phyloP scores from a whole-genome alignment of 352 stramenopile species.

The Labyrinthula sp. region DNA sequence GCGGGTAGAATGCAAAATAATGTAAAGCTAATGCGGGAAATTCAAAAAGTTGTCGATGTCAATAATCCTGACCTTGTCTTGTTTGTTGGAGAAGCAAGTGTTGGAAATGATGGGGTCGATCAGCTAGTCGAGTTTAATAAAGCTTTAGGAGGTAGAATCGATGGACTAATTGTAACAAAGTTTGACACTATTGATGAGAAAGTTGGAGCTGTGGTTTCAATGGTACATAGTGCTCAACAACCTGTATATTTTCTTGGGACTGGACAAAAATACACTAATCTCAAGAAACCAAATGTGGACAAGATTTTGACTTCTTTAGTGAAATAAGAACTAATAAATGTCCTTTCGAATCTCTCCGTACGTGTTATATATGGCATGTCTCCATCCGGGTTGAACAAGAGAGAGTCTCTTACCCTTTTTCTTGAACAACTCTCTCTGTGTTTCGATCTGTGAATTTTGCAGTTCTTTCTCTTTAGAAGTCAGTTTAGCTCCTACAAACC shows the following conservation, averaged over 20 bases:
- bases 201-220: slow-evolving; percentile 91
- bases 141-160: slow-evolving; percentile 51
- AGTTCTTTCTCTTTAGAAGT: too few species aligned
- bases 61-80: slow-evolving; percentile 89
- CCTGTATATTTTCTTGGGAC: slow-evolving; percentile 96
- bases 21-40: slow-evolving; percentile 85
- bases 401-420: too few species aligned
- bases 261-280: slow-evolving; percentile 96
- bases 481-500: too few species aligned
- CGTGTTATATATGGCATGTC: too few species aligned
- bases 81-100: slow-evolving; percentile 94
- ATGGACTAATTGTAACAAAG: slow-evolving; percentile 97
- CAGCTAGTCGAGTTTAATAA: slow-evolving; percentile 83
- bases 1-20: slow-evolving; percentile 98
- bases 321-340: slow-evolving; percentile 39
- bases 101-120: slow-evolving; percentile 94
- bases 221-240: slow-evolving; percentile 94
- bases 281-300: slow-evolving; percentile 86
- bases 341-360: too few species aligned
- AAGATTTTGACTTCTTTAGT: slow-evolving; percentile 83
- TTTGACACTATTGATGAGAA: slow-evolving; percentile 99
- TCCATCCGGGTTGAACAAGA: too few species aligned
- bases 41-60: slow-evolving; percentile 83
- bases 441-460: too few species aligned
- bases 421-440: too few species aligned